Evolutionary conservation across 2,329 filamentous ascomycete genomes (phyloP).

Genomic region (Coniella vitis): DNA sequence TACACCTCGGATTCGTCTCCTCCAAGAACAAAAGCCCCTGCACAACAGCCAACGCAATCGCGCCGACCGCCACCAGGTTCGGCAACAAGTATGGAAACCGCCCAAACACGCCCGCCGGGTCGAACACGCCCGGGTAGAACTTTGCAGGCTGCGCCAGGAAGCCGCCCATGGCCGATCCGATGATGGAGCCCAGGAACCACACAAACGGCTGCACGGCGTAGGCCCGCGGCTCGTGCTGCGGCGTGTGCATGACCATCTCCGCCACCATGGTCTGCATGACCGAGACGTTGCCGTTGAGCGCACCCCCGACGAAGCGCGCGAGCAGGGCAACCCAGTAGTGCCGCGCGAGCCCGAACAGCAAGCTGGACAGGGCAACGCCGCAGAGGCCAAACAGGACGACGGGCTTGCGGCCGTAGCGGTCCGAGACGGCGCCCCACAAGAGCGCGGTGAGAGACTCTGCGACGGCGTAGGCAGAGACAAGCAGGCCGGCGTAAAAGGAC

Average conservation of each 20-base stretch:
- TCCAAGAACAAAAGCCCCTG: constrained; percentile 57
- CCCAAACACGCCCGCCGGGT: constrained; percentile 39
- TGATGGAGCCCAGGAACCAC: constrained; percentile 15
- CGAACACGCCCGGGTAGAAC: constrained; percentile 24
- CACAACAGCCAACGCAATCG: constrained; percentile 59
- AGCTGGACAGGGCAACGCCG: constrained; percentile 30
- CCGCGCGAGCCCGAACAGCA: constrained; percentile 35
- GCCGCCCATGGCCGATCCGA: constrained; percentile 15
- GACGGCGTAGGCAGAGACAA: constrained; percentile 37
- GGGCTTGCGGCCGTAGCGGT: constrained; percentile 30
- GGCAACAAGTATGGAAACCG: constrained; percentile 61
- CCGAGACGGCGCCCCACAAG: constrained; percentile 35
- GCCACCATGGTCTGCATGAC: constrained; percentile 37
- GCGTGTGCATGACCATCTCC: constrained; percentile 32
- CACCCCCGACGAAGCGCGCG: constrained; percentile 33
- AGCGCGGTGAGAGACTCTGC: constrained; percentile 36
- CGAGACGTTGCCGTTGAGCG: constrained; percentile 33
- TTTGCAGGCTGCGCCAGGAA: constrained; percentile 15
- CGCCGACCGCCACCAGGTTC: constrained; percentile 51
- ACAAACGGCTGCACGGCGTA: constrained; percentile 16
- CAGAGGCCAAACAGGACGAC: constrained; percentile 25
- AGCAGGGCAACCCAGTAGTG: constrained; percentile 36
- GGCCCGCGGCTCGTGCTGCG: constrained; percentile 30
- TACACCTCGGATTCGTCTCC: constrained; percentile 30
- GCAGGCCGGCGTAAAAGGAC: constrained; percentile 43